Evolutionary conservation across 2,329 filamentous ascomycete genomes (phyloP).

Genomic region (Diaporthe vaccinii): DNA sequence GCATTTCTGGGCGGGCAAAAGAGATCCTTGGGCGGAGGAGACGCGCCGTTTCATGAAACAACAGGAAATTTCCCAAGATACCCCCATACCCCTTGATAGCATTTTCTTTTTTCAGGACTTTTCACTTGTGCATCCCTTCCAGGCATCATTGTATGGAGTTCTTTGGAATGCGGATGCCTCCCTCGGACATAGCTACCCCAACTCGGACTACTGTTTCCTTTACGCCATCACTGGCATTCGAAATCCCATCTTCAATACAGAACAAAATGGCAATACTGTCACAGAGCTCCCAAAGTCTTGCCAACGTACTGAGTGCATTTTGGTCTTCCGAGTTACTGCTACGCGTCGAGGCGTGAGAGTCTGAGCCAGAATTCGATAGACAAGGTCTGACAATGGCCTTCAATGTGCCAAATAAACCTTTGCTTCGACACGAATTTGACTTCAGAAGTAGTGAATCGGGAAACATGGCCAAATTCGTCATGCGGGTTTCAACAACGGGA

Average conservation of each 20-base stretch:
- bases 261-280: neutral
- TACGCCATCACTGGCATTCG: neutral
- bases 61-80: constrained; percentile 34
- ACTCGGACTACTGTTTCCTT: neutral
- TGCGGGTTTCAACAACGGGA: neutral
- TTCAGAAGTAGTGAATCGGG: neutral
- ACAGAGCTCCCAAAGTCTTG: neutral
- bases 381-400: neutral
- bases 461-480: neutral
- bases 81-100: constrained; percentile 34
- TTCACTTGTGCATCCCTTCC: constrained; percentile 24
- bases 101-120: constrained; percentile 22
- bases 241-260: constrained; percentile 5
- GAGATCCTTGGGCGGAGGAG: neutral
- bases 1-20: constrained; percentile 28
- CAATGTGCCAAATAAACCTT: neutral
- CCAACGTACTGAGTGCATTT: neutral
- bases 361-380: neutral
- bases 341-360: too few species aligned
- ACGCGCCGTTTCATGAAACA: constrained; percentile 14
- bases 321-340: neutral
- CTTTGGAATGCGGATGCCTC: constrained; percentile 11
- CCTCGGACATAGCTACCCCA: neutral
- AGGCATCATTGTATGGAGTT: constrained; percentile 32
- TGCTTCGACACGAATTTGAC: neutral